Evolutionary conservation across 352 stramenopile species (phyloP).

Genomic region (Pythium apleroticum): DNA sequence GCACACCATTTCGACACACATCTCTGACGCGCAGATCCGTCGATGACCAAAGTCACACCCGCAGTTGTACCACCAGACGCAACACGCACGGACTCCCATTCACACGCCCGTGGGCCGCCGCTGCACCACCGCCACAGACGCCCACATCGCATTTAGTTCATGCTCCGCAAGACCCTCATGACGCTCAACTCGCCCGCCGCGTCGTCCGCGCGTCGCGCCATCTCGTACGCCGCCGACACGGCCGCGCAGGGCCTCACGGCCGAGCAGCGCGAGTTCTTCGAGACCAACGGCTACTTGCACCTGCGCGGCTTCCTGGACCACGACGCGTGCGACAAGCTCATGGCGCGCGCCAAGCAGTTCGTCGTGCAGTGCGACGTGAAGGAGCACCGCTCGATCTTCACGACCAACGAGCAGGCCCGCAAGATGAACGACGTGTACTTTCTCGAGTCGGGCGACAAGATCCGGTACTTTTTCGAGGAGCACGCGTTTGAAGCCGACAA

Average conservation of each 20-base stretch:
- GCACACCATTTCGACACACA: not conserved
- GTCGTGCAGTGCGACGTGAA: slow-evolving; percentile 61
- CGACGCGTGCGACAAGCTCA: slow-evolving; percentile 54
- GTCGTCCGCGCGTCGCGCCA: slow-evolving; percentile 1
- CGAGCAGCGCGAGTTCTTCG: slow-evolving; percentile 61
- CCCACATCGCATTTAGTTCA: not conserved
- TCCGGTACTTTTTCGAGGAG: slow-evolving; percentile 95
- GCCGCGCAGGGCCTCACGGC: slow-evolving; percentile 38
- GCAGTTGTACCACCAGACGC: no score
- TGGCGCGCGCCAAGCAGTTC: slow-evolving; percentile 47
- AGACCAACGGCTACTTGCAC: slow-evolving; percentile 68
- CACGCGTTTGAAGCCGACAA: slow-evolving; percentile 58
- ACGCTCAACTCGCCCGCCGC: not conserved
- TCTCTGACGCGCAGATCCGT: not conserved
- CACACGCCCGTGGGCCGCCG: no score
- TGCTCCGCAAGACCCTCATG: slow-evolving; percentile 6
- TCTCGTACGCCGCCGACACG: slow-evolving; percentile 12
- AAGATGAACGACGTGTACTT: slow-evolving; percentile 93
- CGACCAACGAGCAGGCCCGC: slow-evolving; percentile 77
- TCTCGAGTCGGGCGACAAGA: slow-evolving; percentile 88
- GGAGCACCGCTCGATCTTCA: slow-evolving; percentile 78
- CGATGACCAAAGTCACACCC: not conserved
- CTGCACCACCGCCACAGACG: not conserved
- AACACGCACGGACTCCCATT: no score
- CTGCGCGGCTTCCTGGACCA: slow-evolving; percentile 41